phyloP scores from a whole-genome alignment of 2,329 filamentous ascomycete genomes.

The Cladophialophora yegresii region DNA sequence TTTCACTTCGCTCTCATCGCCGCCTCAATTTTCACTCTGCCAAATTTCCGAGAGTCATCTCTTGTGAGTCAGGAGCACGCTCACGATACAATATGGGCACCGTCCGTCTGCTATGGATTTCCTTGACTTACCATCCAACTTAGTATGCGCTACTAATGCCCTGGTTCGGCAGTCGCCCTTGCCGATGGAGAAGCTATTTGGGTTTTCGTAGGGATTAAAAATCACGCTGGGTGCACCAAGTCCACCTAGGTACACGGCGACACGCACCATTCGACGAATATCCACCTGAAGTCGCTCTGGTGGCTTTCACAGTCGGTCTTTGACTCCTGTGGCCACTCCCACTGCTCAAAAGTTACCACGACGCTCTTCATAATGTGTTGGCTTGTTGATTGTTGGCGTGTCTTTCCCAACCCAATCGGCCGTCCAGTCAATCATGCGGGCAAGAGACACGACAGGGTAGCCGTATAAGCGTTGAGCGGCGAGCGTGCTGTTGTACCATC shows the following conservation, averaged over 20 bases:
- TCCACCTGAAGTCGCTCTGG: no score
- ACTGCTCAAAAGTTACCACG: not conserved
- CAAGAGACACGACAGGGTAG: constrained; percentile 8
- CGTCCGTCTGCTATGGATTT: not conserved
- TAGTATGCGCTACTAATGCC: no score
- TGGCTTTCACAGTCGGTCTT: not conserved
- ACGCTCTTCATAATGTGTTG: constrained; percentile 16
- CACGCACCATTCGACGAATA: no score
- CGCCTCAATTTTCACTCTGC: not conserved
- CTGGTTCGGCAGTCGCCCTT: no score
- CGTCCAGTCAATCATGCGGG: constrained; percentile 12
- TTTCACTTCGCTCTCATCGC: not conserved
- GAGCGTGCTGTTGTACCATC: constrained; percentile 4
- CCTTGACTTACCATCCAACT: not conserved
- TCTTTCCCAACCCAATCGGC: constrained; percentile 8
- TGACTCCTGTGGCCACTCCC: not conserved
- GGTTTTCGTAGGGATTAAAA: no score
- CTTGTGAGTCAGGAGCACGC: not conserved
- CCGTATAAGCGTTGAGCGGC: constrained; percentile 7
- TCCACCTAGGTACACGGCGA: no score
- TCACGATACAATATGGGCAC: not conserved
- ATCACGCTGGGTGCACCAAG: no score
- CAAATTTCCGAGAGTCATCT: not conserved
- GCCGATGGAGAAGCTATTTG: no score
- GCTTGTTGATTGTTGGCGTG: constrained; percentile 3